Evolutionary conservation across 2,329 filamentous ascomycete species (phyloP), one percentile per base, ranked within the genome.

Genomic region (Juglanconis oblonga): DNA sequence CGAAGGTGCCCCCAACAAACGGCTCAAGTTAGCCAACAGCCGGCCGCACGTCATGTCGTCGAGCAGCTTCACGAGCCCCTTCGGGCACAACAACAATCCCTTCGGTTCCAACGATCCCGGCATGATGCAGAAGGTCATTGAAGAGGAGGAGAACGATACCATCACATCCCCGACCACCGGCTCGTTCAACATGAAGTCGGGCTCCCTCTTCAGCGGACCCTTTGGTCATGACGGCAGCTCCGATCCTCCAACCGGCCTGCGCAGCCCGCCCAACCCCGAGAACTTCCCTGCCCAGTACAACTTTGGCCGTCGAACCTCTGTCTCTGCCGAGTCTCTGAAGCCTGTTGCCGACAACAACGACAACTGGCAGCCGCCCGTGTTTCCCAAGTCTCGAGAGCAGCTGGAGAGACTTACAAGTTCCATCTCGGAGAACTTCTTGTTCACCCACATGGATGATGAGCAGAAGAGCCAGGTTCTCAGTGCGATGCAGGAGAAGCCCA

Each of bases 311-410:
- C 91, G 95, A 69, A 97, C 93, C 44, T 98, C 95, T 3, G 95
- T 99, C 56, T 98, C 95, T 45, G 95, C 95, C 54, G 95, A 99
- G 77, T 97, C 94, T 1, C 82, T 98, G 70, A 96, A 97, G 74
- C 95, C 95, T 17, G 90, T 88, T 52, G 87, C 90, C 36, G 88
- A 92, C 62, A 86, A 86, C 59, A 88, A 91, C 69, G 92, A 95
- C 73, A 95, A 91, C 75, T 99, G 94, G 93, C 84, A 87, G 35
- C 92, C 95, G 8, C 95, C 95, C 2, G 85, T 85, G 68, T 92
- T 95, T 73, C 84, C 87, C 64, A 99, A 99, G 80, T 86, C 90
- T 0, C 71, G 81, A 1, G 92, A 97, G 13, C 95, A 98, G 77
- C 76, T 96, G 50, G 78, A 81, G 17, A 88, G 95, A 58, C 82